phyloP scores from a whole-genome alignment of 2,329 filamentous ascomycete genomes.

The Fusarium sarcochroum region DNA sequence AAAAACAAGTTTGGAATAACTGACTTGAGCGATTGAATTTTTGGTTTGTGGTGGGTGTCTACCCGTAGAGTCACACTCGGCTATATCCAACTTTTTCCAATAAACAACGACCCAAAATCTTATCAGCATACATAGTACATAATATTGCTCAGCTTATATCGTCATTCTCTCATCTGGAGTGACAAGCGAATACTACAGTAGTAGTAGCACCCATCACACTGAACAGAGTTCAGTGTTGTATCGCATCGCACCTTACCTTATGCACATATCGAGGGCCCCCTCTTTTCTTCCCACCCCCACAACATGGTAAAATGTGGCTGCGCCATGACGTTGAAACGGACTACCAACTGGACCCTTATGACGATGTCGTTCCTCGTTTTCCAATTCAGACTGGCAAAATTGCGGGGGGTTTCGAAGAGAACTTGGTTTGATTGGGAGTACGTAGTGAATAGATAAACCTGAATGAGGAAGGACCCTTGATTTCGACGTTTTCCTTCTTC shows the following conservation, averaged over 20 bases:
- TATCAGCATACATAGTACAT: too few relatives aligned
- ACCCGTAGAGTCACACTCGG: too few relatives aligned
- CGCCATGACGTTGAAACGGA: conserved; percentile 37
- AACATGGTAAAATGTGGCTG: conserved; percentile 27
- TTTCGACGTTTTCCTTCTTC: background rate
- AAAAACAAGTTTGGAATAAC: background rate
- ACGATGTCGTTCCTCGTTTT: conserved; percentile 23
- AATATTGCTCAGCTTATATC: background rate
- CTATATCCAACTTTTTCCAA: background rate
- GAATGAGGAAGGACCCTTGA: conserved; percentile 10
- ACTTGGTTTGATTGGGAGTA: background rate
- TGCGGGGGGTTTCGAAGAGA: conserved; percentile 12
- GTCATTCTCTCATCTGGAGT: background rate
- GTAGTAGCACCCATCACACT: background rate
- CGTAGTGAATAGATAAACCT: conserved; percentile 12
- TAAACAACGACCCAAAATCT: too few relatives aligned
- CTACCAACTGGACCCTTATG: conserved; percentile 41
- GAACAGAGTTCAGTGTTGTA: too few relatives aligned
- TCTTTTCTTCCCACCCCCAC: conserved; percentile 3
- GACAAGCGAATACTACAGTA: background rate
- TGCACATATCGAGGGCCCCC: background rate
- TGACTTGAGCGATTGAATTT: background rate
- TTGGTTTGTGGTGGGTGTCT: background rate
- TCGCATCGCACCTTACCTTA: too few relatives aligned
- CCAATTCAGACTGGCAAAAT: background rate